These are phyloP conservation scores for Tulasnella sp. DNA, from an alignment of 768 basidiomycete genomes.

Conservation along the genomic window DNA sequence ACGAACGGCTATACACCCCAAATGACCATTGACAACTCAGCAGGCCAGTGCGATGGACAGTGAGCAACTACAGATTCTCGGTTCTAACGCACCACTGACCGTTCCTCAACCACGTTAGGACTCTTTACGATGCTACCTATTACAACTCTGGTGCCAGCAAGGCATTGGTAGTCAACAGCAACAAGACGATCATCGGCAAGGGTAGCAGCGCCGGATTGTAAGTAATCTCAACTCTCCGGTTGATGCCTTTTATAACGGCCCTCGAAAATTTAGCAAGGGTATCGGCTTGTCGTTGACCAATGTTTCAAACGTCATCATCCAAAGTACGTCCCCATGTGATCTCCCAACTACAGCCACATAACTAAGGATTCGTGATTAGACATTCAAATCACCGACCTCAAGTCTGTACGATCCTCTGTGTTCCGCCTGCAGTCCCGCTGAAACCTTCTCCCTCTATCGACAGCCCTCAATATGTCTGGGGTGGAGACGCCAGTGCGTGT, in stretches of 20 bases:
- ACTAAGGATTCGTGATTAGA: not conserved
- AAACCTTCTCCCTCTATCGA: not conserved
- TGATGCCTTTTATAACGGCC: not conserved
- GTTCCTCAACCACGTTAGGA: not conserved
- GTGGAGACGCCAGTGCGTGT: not conserved
- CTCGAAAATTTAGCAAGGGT: not conserved
- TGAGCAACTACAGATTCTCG: not conserved
- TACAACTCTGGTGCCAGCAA: not conserved
- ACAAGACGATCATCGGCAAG: constrained; percentile 2
- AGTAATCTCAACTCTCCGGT: not conserved
- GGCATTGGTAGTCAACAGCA: not conserved
- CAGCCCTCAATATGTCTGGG: not conserved
- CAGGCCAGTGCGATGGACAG: not conserved
- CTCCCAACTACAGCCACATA: no score
- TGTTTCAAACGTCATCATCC: not conserved
- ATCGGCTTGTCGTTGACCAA: not conserved
- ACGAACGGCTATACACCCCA: not conserved
- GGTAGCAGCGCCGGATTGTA: not conserved
- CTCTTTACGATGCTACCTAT: not conserved
- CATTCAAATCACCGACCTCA: not conserved
- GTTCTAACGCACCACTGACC: not conserved
- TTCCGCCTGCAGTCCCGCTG: no score
- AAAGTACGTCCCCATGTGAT: not conserved
- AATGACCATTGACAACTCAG: not conserved
- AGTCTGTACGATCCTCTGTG: not conserved